A percentile compares a stretch with the other conserved stretches of the same genome.
Conservation (phyloP, 176 grass and related monocot species). For the Triticum urartu region DNA sequence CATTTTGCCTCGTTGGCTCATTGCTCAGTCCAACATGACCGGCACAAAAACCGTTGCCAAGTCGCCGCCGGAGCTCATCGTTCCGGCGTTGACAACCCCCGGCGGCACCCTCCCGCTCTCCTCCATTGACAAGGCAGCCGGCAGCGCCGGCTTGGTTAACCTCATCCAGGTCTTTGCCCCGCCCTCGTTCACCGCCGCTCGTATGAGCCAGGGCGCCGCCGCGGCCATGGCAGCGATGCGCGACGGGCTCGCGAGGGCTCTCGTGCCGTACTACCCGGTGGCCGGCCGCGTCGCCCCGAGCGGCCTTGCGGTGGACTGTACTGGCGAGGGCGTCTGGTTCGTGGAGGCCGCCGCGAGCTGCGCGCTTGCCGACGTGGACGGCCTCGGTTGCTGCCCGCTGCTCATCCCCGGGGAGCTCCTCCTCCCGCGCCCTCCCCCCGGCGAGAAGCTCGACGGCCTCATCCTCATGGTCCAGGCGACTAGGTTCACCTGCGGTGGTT, state of each 20-base stretch:
- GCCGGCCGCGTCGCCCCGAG: constrained; percentile 49
- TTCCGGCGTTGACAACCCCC: neutral
- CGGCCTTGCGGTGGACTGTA: constrained; percentile 46
- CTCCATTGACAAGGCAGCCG: neutral
- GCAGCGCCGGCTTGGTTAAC: neutral
- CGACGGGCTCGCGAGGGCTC: constrained; percentile 54
- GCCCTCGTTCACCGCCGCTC: neutral
- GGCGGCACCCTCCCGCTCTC: neutral
- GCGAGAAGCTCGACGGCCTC: constrained; percentile 43
- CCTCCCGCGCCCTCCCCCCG: constrained; percentile 43
- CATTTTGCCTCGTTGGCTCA: neutral
- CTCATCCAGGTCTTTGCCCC: constrained; percentile 50
- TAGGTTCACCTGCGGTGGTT: constrained; percentile 32
- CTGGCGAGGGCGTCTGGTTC: constrained; percentile 59
- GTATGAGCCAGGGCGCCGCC: neutral
- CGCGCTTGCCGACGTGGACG: constrained; percentile 64
- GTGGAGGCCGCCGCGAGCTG: constrained; percentile 64
- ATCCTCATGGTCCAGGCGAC: constrained; percentile 50
- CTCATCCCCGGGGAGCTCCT: constrained; percentile 59
- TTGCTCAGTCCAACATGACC: neutral
- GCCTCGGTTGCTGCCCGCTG: constrained; percentile 63
- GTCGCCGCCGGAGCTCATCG: neutral
- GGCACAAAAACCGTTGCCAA: neutral
- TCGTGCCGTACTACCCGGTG: constrained; percentile 68
- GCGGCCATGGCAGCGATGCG: constrained; percentile 35